phyloP scores from a whole-genome alignment of 768 basidiomycete genomes.

The Mycena filopes region DNA sequence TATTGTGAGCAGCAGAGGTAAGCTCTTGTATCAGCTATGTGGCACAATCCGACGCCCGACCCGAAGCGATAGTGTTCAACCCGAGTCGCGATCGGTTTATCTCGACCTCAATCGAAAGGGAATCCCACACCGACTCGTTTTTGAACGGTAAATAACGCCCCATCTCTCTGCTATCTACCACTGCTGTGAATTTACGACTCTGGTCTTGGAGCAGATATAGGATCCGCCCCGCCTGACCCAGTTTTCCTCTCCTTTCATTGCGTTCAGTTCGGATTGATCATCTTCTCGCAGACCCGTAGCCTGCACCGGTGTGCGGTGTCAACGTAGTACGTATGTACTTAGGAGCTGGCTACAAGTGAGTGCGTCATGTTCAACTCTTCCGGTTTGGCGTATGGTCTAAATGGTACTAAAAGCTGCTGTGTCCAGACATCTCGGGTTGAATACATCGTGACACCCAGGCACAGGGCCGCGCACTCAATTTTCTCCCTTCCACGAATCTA shows the following conservation, averaged over 20 bases:
- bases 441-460: too few species aligned
- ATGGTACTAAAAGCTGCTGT: too few species aligned
- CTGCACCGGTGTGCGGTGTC: too few species aligned
- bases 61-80: slow-evolving; percentile 33
- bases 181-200: background rate
- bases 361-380: too few species aligned
- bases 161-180: background rate
- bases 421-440: too few species aligned
- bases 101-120: slow-evolving; percentile 33
- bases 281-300: too few species aligned
- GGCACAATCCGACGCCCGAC: slow-evolving; percentile 38
- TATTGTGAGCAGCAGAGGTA: background rate
- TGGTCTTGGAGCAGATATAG: background rate
- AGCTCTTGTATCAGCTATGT: slow-evolving; percentile 23
- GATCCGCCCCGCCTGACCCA: slow-evolving; percentile 4
- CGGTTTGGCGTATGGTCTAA: too few species aligned
- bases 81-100: slow-evolving; percentile 38
- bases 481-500: too few species aligned
- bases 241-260: background rate
- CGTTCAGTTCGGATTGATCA: too few species aligned
- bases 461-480: too few species aligned
- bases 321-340: too few species aligned
- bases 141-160: slow-evolving; percentile 44
- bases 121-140: slow-evolving; percentile 53
- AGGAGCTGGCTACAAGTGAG: too few species aligned